Evolutionary conservation across 345 rosid species (phyloP).

Genomic region (Citrus glauca): DNA sequence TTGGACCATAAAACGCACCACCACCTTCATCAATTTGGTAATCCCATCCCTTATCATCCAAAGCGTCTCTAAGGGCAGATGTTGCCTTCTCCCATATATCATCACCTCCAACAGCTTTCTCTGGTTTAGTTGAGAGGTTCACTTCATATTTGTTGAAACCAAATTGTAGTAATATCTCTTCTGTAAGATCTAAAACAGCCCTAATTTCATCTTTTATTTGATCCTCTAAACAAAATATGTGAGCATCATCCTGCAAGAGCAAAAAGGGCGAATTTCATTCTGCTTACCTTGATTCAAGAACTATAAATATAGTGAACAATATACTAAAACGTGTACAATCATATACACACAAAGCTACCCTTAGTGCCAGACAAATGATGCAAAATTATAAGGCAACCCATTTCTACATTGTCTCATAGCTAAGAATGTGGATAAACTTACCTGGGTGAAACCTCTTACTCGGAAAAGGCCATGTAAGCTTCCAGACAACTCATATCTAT

Average conservation of each 20-base stretch:
- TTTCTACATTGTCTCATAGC: neutral
- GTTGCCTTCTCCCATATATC: conserved; percentile 95
- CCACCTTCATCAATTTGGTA: conserved; percentile 96
- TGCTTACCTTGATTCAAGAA: neutral
- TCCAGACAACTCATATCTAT: conserved; percentile 91
- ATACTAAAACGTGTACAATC: neutral
- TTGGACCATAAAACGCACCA: conserved; percentile 99
- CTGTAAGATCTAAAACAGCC: conserved; percentile 90
- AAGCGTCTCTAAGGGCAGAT: conserved; percentile 71
- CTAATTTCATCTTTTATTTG: conserved; percentile 93
- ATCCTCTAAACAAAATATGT: conserved; percentile 91
- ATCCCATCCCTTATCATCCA: conserved; percentile 89
- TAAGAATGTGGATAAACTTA: conserved; percentile 2
- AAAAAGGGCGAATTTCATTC: neutral
- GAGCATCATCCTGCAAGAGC: conserved; percentile 84
- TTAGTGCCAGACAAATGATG: neutral
- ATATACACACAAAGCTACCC: neutral
- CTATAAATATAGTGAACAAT: neutral
- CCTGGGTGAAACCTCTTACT: conserved; percentile 98
- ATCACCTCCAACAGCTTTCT: conserved; percentile 83
- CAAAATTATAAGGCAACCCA: neutral
- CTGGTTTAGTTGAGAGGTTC: conserved; percentile 94
- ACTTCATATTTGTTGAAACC: conserved; percentile 83
- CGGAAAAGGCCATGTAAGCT: conserved; percentile 97
- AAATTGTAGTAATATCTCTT: conserved; percentile 74